Evolutionary conservation across 2,329 filamentous ascomycete genomes (phyloP), one percentile per base, ranked within the genome.

Genomic region (Penicillium occitanis): DNA sequence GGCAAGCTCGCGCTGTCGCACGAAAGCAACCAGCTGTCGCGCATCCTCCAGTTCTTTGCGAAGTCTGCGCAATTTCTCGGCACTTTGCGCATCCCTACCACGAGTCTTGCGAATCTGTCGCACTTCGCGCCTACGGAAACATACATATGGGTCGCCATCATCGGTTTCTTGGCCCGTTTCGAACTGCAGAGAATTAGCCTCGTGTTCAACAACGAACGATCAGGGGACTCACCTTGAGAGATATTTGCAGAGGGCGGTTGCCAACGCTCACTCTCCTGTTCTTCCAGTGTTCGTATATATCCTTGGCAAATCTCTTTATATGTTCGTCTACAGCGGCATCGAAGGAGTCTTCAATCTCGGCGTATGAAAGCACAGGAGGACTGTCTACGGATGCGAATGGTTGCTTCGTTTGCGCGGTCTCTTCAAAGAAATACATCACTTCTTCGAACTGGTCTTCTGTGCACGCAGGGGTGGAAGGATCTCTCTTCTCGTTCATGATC

Each of bases 81-180:
- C 92, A 73, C 94, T 92, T 79, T 97, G 94, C 42, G 92, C 92
- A 82, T 99, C 95, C 74, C 95, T 89, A 71, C 92, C 92, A 74
- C 95, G 87, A 44, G 95, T 99, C 82, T 98, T 99, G 72, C 95
- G 91, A 60, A 93, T 94, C 77, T 96, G 92, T 66, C 95, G 90
- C 57, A 96, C 91, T 79, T 99, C 95, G 69, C 95, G 91, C 72
- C 95, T 89, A 76, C 95, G 88, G 86, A 99, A 99, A 80, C 95
- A 99, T 73, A 99, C 93, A 80, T 97, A 99, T 59, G 95, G 95
- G 79, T 99, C 95, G 73, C 91, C 88, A 76, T 99, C 95, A 78
- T 99, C 95, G 68, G 90, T 96, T 70, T 98, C 94, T 75, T 92
- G 91, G 69, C 95, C 92, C 57, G 90, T 96, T 81, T 99, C 95